These are phyloP conservation scores for Zygoascus meyerae DNA, from an alignment of 1,139 yeast genomes.

Conservation along the genomic window DNA sequence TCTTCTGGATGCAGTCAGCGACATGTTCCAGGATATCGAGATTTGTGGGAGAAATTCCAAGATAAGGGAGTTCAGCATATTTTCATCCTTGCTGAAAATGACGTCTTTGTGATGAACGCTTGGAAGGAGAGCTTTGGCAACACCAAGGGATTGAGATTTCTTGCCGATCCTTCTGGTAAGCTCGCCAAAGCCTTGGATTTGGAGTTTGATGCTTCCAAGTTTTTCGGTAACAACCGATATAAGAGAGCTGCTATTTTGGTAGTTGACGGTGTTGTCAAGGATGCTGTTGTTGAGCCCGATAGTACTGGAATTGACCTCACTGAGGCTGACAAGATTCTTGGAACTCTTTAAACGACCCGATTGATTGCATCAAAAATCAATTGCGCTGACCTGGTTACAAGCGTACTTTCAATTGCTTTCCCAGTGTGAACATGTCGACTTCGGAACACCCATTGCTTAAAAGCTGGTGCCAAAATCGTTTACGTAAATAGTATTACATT, in stretches of 20 bases:
- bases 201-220: slow-evolving; percentile 61
- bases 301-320: slow-evolving; percentile 60
- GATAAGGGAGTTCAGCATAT: slow-evolving; percentile 58
- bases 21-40: slow-evolving; percentile 75
- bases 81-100: slow-evolving; percentile 74
- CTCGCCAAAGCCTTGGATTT: slow-evolving; percentile 61
- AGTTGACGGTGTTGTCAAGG: slow-evolving; percentile 62
- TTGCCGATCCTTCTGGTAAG: slow-evolving; percentile 74
- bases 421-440: too few species aligned
- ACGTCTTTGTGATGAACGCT: slow-evolving; percentile 76
- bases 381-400: too few species aligned
- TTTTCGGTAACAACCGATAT: slow-evolving; percentile 70
- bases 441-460: too few species aligned
- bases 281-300: slow-evolving; percentile 75
- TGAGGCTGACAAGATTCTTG: slow-evolving; percentile 44
- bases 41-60: slow-evolving; percentile 45
- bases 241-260: slow-evolving; percentile 73
- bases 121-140: slow-evolving; percentile 55
- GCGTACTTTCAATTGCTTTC: too few species aligned
- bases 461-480: too few species aligned
- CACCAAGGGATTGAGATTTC: slow-evolving; percentile 41
- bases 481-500: too few species aligned
- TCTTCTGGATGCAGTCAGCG: slow-evolving; percentile 77
- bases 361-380: too few species aligned
- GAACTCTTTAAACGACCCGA: slow-evolving; percentile 9